Conservation (phyloP, 345 rosid species). For the Populus ilicifolia region DNA sequence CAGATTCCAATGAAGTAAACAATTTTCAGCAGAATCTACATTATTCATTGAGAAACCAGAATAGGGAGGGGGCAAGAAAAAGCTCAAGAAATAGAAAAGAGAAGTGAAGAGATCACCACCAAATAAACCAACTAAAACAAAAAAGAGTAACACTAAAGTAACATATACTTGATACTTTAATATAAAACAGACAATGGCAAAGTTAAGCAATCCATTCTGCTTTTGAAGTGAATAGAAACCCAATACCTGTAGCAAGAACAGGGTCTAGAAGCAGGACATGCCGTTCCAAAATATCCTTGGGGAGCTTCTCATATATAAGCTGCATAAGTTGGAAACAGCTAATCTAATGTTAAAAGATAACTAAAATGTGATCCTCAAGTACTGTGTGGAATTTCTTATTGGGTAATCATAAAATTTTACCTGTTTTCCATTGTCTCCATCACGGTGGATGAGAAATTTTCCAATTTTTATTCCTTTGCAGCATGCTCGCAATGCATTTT, state of each 20-base stretch:
- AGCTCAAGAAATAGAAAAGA: background rate
- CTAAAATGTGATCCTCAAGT: background rate
- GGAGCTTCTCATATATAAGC: constrained; percentile 99
- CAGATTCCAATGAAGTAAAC: background rate
- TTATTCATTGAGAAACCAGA: background rate
- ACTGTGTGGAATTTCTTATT: background rate
- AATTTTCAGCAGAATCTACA: background rate
- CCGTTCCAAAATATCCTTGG: constrained; percentile 87
- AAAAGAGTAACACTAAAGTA: background rate
- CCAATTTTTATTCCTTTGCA: constrained; percentile 99
- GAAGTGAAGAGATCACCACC: background rate
- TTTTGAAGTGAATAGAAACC: background rate
- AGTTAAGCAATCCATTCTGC: background rate
- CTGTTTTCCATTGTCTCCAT: constrained; percentile 96
- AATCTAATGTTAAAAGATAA: background rate
- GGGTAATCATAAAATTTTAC: constrained; percentile 23
- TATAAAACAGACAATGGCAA: background rate
- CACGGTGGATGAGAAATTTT: constrained; percentile 93
- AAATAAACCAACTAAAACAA: background rate
- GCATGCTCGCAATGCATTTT: constrained; percentile 92
- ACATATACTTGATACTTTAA: background rate
- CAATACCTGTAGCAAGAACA: constrained; percentile 83
- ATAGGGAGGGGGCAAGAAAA: background rate
- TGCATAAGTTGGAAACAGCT: constrained; percentile 25
- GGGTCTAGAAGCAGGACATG: constrained; percentile 97